phyloP scores from a whole-genome alignment of 163 green algal species.

The Scenedesmus sp. region DNA sequence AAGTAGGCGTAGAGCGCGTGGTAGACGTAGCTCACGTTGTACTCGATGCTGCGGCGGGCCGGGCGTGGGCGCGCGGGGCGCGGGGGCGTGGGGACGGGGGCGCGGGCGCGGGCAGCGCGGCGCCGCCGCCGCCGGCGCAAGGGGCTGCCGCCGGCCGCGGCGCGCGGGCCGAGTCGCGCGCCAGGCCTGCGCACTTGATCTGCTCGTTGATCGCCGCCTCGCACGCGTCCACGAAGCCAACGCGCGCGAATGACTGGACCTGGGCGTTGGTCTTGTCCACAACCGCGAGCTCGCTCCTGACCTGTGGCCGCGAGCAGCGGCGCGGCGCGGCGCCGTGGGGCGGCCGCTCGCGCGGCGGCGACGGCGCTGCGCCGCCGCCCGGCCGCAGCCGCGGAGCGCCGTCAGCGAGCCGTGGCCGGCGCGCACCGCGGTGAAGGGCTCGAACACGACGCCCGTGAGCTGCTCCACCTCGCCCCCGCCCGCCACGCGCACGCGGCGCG shows the following conservation, averaged over 20 bases:
- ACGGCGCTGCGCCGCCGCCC: background rate
- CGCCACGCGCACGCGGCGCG: slow-evolving; percentile 11
- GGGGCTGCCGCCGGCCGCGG: no score
- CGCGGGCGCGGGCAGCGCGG: no score
- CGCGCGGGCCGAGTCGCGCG: no score
- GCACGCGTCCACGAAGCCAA: slow-evolving; percentile 74
- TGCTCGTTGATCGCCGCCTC: slow-evolving; percentile 97
- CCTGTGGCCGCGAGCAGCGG: slow-evolving; percentile 42
- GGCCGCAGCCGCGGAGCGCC: no score
- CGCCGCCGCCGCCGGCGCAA: no score
- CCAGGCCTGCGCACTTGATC: slow-evolving; percentile 88
- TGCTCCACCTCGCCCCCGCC: slow-evolving; percentile 32
- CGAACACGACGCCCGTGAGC: slow-evolving; percentile 48
- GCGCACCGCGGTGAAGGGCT: slow-evolving; percentile 41
- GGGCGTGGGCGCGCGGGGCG: no score
- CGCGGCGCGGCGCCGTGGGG: background rate
- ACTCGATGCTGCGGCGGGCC: slow-evolving; percentile 82
- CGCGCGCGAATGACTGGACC: slow-evolving; percentile 74
- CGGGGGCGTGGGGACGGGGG: no score
- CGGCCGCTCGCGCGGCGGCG: background rate
- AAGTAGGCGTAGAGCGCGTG: slow-evolving; percentile 93
- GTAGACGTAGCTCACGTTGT: slow-evolving; percentile 96
- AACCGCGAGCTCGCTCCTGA: slow-evolving; percentile 70
- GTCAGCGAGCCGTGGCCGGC: background rate
- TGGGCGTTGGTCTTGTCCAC: slow-evolving; percentile 68